Evolutionary conservation across 164 flowering plant genomes (phyloP), one percentile per base, ranked within the genome.

Genomic region (Liquidambar formosana): DNA sequence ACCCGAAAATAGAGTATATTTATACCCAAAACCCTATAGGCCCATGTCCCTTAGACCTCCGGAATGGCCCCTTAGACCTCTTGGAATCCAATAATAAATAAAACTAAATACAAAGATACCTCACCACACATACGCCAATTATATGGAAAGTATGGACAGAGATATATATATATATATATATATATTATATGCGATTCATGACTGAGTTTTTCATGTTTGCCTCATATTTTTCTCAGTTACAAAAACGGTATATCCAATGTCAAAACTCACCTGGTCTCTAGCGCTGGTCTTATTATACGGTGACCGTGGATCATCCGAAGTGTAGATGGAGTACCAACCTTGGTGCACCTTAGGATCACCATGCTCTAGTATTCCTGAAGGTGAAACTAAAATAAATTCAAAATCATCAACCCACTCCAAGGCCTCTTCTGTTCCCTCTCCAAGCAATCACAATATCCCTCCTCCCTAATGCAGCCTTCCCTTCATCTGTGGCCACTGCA

Each of bases 251-350:
- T 3, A 57, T 21, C 22, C 28, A 25, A 52, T 27, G 43, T 53
- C 0, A 43, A 48, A 38, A 64, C 44, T 71, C 53, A 84, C 90
- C 87, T 88, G 90, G 4, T 83, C 70, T 74, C 93, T 78, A 12
- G 84, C 90, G 72, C 89, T 81, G 38, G 73, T 72, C 41, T 76
- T 78, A 46, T 71, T 82, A 71, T 61, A 88, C 0, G 74, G 86
- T 2, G 83, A 81, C 0, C 66, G 47, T 0, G 78, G 66, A 71
- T 86, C 83, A 21, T 76, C 80, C 0, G 86, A 80, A 8, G 86
- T 88, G 65, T 88, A 86, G 13, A 88, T 75, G 0, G 88, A 84
- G 22, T 77, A 76, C 88, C 87, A 88, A 10, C 92, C 92, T 10
- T 78, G 67, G 28, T 84, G 90, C 45, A 88, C 81, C 68, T 71